Evolutionary conservation across 2,329 filamentous ascomycete species (phyloP).

Genomic region (Gnomoniopsis smithogilvyi): DNA sequence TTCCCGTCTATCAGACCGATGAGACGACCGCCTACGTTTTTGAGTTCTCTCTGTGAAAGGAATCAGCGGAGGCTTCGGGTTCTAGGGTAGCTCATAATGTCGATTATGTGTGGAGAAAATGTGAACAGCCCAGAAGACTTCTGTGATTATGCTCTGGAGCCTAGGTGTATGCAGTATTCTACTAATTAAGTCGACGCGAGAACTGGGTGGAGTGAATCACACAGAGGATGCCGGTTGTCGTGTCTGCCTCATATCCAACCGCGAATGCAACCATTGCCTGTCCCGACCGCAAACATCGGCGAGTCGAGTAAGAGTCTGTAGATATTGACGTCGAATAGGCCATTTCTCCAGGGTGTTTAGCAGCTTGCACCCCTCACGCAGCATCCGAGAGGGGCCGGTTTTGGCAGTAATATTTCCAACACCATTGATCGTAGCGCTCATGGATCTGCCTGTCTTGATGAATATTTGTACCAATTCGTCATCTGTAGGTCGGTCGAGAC

Average conservation of each 20-base stretch:
- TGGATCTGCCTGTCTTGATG: constrained; percentile 44
- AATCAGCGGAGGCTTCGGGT: no score
- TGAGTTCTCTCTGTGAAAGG: constrained; percentile 29
- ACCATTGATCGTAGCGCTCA: constrained; percentile 46
- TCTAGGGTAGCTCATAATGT: no score
- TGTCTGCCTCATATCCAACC: neutral
- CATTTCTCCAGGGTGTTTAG: constrained; percentile 6
- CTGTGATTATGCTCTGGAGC: no score
- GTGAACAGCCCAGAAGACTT: no score
- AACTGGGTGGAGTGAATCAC: neutral
- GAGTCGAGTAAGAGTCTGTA: constrained; percentile 1
- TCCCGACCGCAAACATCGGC: neutral
- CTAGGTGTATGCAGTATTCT: no score
- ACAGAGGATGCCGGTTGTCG: neutral
- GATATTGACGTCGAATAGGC: constrained; percentile 4
- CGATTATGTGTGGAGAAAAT: no score
- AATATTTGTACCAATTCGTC: constrained; percentile 54
- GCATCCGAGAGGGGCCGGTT: constrained; percentile 20
- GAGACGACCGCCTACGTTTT: constrained; percentile 36
- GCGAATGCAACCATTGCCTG: neutral
- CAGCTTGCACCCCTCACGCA: constrained; percentile 17
- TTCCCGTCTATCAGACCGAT: constrained; percentile 35
- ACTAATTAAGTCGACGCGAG: neutral
- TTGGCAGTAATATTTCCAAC: constrained; percentile 42
- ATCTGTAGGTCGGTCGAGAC: constrained; percentile 50